Conservation (phyloP, 192 early-diverging fungal species). For the Coemansia sp. region DNA sequence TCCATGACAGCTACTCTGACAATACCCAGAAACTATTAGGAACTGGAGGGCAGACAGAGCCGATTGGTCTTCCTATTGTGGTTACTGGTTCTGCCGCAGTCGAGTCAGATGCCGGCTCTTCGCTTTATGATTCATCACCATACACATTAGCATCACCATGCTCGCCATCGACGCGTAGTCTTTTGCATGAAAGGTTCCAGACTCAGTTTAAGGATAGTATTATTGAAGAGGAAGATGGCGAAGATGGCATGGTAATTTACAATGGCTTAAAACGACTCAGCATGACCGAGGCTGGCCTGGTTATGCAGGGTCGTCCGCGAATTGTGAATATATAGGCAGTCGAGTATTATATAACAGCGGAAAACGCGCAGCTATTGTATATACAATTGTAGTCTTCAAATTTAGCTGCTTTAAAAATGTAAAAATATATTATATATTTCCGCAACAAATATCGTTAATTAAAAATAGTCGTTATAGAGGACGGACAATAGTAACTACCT, state of each 20-base stretch:
- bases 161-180: conserved; percentile 11
- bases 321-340: conserved; percentile 28
- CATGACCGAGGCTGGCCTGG: conserved; percentile 21
- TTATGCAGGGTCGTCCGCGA: conserved; percentile 31
- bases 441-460: background rate
- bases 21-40: background rate
- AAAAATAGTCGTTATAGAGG: background rate
- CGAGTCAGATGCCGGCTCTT: background rate
- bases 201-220: conserved; percentile 7
- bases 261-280: conserved; percentile 45
- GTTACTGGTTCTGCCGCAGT: background rate
- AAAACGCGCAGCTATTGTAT: too few species aligned
- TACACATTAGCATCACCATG: conserved; percentile 5
- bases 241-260: conserved; percentile 34
- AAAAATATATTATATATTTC: background rate
- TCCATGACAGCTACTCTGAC: background rate
- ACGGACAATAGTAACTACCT: background rate
- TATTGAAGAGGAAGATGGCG: conserved; percentile 45
- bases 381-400: background rate
- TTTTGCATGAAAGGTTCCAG: conserved; percentile 30
- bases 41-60: background rate
- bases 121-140: conserved; percentile 3
- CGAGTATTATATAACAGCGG: too few species aligned
- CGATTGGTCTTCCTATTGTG: background rate
- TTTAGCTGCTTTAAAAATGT: background rate